phyloP scores from a whole-genome alignment of 2,329 filamentous ascomycete genomes.

The Biscogniauxia marginata region DNA sequence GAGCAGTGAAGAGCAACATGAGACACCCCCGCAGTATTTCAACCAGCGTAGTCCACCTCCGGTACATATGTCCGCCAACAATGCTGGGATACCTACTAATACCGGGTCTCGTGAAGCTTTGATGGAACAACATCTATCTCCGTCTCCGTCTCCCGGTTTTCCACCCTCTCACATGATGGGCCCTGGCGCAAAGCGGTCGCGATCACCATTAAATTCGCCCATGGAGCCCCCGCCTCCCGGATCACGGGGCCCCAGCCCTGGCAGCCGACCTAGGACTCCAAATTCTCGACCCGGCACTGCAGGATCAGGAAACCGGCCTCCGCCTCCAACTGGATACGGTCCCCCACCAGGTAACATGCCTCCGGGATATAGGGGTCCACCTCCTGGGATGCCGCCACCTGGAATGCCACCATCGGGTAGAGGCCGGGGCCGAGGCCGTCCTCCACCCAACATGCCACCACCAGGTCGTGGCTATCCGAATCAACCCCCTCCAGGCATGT shows the following conservation, averaged over 20 bases:
- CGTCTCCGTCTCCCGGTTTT: constrained; percentile 36
- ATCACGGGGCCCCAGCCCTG: constrained; percentile 34
- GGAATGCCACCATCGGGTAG: constrained; percentile 14
- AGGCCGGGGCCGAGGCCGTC: constrained; percentile 25
- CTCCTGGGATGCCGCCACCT: constrained; percentile 25
- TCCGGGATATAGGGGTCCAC: constrained; percentile 35
- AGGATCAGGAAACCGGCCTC: constrained; percentile 22
- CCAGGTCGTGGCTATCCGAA: constrained; percentile 28
- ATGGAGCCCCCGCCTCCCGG: constrained; percentile 30
- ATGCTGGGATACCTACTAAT: constrained; percentile 55
- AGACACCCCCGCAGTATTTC: constrained; percentile 31
- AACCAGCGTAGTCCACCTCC: constrained; percentile 43
- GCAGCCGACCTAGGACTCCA: constrained; percentile 30
- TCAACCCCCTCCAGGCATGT: constrained; percentile 27
- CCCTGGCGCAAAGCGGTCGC: constrained; percentile 41
- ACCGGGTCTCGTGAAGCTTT: constrained; percentile 54
- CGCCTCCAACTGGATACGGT: constrained; percentile 24
- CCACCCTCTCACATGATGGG: constrained; percentile 43
- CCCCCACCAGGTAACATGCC: constrained; percentile 23
- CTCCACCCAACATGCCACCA: constrained; percentile 27
- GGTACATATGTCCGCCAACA: constrained; percentile 51
- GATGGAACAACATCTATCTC: constrained; percentile 36
- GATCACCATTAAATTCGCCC: constrained; percentile 43
- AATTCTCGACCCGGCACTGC: constrained; percentile 30
- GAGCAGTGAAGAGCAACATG: constrained; percentile 34